phyloP scores from a whole-genome alignment of 208 protist genomes.

The Trypanosoma scelopori region DNA sequence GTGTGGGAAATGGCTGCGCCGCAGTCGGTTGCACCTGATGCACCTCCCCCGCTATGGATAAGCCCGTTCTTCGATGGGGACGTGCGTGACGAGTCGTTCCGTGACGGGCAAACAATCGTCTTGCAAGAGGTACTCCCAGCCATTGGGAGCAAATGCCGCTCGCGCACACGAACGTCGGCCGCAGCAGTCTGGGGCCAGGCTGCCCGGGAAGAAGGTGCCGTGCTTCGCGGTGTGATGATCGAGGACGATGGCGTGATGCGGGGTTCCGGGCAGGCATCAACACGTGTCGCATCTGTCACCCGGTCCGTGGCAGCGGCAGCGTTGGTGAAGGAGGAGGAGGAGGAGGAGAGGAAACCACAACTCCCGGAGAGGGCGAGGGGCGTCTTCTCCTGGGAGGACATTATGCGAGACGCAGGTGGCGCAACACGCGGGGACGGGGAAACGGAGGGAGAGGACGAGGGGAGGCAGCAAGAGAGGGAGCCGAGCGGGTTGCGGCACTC shows the following conservation, averaged over 20 bases:
- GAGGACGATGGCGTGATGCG: not conserved
- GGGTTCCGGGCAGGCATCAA: not conserved
- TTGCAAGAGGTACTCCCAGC: conserved; percentile 12
- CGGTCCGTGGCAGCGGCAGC: not conserved
- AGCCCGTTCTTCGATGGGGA: not conserved
- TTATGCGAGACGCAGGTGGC: not conserved
- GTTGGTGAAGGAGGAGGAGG: not conserved
- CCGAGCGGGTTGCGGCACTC: not conserved
- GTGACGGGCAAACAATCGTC: not conserved
- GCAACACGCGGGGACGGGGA: not conserved
- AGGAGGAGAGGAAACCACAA: not conserved
- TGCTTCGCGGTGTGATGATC: not conserved
- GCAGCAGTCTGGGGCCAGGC: not conserved
- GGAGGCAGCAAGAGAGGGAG: not conserved
- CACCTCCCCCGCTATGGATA: conserved; percentile 5
- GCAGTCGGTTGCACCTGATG: not conserved
- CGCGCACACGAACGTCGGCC: not conserved
- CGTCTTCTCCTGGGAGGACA: conserved; percentile 9
- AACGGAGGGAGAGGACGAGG: not conserved
- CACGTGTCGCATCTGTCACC: not conserved
- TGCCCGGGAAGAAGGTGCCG: not conserved
- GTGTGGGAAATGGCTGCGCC: too few relatives aligned
- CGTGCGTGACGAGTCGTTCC: not conserved
- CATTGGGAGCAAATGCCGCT: conserved; percentile 6
- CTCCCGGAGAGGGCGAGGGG: not conserved